Conservation (phyloP, 2,329 filamentous ascomycete species). For the Colletotrichum sojae region DNA sequence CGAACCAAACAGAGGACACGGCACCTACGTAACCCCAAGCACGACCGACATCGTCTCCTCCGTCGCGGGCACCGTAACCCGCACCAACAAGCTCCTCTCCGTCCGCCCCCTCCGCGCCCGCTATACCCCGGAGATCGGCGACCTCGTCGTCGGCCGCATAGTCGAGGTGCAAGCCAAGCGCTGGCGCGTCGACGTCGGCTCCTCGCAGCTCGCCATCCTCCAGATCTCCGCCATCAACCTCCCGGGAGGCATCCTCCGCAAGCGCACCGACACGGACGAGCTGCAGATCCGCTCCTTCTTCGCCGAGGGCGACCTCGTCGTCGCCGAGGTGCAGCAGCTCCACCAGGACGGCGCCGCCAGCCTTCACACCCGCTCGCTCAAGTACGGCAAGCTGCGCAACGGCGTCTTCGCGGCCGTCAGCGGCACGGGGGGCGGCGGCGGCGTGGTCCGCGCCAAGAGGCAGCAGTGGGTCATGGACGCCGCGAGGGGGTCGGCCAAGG, state of each 20-base stretch:
- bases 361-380: conserved; percentile 89
- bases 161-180: conserved; percentile 93
- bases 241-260: conserved; percentile 91
- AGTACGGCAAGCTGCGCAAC: conserved; percentile 96
- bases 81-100: conserved; percentile 97
- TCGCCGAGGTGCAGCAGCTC: conserved; percentile 94
- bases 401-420: conserved; percentile 88
- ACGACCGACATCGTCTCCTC: conserved; percentile 85
- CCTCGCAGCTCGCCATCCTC: conserved; percentile 86
- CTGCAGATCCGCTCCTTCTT: conserved; percentile 98
- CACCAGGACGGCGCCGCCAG: conserved; percentile 88
- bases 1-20: conserved; percentile 79
- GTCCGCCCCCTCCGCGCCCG: conserved; percentile 91
- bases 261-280: conserved; percentile 95
- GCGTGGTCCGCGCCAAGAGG: conserved; percentile 84
- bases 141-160: conserved; percentile 93
- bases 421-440: conserved; percentile 87
- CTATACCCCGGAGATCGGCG: conserved; percentile 96
- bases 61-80: conserved; percentile 89
- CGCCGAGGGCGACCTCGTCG: conserved; percentile 91
- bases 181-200: conserved; percentile 96
- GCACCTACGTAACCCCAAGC: conserved; percentile 80
- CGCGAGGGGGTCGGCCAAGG: conserved; percentile 69
- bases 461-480: conserved; percentile 88
- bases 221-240: conserved; percentile 94